phyloP scores from a whole-genome alignment of 2,329 filamentous ascomycete species.

The Aspergillus arachidicola region DNA sequence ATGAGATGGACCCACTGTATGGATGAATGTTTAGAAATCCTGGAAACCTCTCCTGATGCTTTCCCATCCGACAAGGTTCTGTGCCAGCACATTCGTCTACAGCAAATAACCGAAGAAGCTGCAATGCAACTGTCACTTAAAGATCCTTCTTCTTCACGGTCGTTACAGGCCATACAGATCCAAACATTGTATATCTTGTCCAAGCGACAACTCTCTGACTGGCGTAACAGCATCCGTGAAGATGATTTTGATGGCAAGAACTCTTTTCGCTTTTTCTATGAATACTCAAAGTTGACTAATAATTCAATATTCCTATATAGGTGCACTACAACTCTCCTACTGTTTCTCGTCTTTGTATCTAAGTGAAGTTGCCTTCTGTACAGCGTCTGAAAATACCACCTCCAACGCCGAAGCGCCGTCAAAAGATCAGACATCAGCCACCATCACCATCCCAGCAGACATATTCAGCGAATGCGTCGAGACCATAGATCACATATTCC shows the following conservation, averaged over 20 bases:
- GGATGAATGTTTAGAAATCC: constrained; percentile 1
- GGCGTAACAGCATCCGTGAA: background rate
- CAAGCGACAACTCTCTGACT: background rate
- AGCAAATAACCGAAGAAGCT: background rate
- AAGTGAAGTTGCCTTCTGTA: constrained; percentile 2
- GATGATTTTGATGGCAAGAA: background rate
- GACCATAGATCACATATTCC: background rate
- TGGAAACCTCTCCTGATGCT: constrained; percentile 1
- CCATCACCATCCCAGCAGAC: background rate
- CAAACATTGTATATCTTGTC: background rate
- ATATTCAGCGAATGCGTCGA: background rate
- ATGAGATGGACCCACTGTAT: constrained; percentile 9
- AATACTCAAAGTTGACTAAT: background rate
- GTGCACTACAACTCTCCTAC: constrained; percentile 7
- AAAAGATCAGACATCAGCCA: background rate
- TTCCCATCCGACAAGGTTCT: background rate
- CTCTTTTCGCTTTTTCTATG: background rate
- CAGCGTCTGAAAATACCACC: background rate
- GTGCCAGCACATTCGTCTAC: background rate
- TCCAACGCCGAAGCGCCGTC: no score
- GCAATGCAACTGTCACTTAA: background rate
- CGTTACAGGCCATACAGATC: background rate
- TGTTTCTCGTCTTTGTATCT: constrained; percentile 6
- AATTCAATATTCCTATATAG: background rate
- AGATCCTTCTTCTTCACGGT: background rate